These are phyloP conservation scores for Clarireedia sp. DNA, from an alignment of 2,329 filamentous ascomycete genomes.

Conservation along the genomic window DNA sequence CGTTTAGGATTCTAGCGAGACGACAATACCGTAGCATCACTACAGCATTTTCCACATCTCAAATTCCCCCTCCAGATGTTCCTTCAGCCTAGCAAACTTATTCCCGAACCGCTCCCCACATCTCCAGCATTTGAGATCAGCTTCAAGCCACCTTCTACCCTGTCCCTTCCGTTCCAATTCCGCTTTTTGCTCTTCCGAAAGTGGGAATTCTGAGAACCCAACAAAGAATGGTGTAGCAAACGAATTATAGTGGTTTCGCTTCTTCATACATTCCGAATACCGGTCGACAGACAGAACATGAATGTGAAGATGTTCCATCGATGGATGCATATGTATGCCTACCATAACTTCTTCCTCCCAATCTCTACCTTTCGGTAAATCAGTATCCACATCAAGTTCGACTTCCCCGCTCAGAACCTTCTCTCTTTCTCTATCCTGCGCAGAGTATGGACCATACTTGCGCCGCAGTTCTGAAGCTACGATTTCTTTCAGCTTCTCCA, in stretches of 20 bases:
- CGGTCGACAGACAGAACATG: conserved; percentile 81
- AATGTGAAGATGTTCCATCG: conserved; percentile 87
- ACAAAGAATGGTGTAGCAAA: conserved; percentile 85
- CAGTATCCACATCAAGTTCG: conserved; percentile 37
- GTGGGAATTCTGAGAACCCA: conserved; percentile 68
- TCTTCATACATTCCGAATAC: conserved; percentile 62
- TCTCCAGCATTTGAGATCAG: conserved; percentile 74
- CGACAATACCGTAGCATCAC: no score
- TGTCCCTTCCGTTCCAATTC: conserved; percentile 34
- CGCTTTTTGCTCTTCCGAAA: conserved; percentile 41
- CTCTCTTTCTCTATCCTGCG: conserved; percentile 53
- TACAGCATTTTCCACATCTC: conserved; percentile 57
- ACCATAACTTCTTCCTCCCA: conserved; percentile 68
- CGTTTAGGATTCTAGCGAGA: no score
- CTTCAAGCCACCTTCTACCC: conserved; percentile 47
- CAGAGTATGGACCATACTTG: conserved; percentile 55
- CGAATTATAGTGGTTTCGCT: conserved; percentile 85
- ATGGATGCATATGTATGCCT: conserved; percentile 80
- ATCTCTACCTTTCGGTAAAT: conserved; percentile 65
- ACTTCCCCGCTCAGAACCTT: conserved; percentile 53
- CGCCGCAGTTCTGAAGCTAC: conserved; percentile 70
- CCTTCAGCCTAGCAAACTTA: conserved; percentile 65
- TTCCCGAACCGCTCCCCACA: conserved; percentile 69
- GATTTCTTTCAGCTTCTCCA: conserved; percentile 50
- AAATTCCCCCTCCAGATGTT: conserved; percentile 69